Percentiles rank a stretch among this genome's conserved stretches.
phyloP scores from a whole-genome alignment of 108 stramenopile genomes.

The Chaetoceros muelleri region DNA sequence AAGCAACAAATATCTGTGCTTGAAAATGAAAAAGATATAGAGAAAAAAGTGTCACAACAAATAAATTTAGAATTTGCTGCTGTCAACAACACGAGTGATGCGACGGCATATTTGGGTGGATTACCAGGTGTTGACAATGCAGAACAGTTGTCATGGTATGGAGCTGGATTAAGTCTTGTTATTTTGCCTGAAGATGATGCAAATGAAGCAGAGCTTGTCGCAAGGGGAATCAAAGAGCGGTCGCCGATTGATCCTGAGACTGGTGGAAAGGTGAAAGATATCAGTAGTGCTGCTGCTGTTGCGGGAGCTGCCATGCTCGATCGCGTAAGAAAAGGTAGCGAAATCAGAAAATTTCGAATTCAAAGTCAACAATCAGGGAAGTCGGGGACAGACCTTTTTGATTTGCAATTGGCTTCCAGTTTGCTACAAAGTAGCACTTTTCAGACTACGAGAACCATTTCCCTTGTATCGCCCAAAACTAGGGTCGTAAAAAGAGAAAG shows the following conservation, averaged over 20 bases:
- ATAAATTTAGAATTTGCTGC: constrained; percentile 17
- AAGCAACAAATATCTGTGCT: constrained; percentile 12
- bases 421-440: no score
- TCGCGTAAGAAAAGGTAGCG: constrained; percentile 35
- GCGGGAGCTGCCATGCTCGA: constrained; percentile 64
- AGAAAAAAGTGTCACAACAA: constrained; percentile 45
- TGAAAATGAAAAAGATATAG: constrained; percentile 46
- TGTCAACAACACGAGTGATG: not conserved
- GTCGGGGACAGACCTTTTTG: no score
- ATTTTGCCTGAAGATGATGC: constrained; percentile 48
- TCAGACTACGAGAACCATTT: no score
- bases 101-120: no score
- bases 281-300: constrained; percentile 54
- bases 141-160: constrained; percentile 44
- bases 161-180: constrained; percentile 54
- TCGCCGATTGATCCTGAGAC: constrained; percentile 38
- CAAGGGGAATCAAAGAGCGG: constrained; percentile 22
- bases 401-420: no score
- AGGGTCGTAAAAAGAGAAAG: no score
- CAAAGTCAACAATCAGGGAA: constrained; percentile 5
- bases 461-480: no score
- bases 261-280: constrained; percentile 31
- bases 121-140: constrained; percentile 37
- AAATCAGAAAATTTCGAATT: constrained; percentile 6
- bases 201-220: constrained; percentile 13